Percentiles rank a stretch among this genome's conserved stretches.
Conservation (phyloP, 345 rosid genomes). For the Syzygium oleosum region DNA sequence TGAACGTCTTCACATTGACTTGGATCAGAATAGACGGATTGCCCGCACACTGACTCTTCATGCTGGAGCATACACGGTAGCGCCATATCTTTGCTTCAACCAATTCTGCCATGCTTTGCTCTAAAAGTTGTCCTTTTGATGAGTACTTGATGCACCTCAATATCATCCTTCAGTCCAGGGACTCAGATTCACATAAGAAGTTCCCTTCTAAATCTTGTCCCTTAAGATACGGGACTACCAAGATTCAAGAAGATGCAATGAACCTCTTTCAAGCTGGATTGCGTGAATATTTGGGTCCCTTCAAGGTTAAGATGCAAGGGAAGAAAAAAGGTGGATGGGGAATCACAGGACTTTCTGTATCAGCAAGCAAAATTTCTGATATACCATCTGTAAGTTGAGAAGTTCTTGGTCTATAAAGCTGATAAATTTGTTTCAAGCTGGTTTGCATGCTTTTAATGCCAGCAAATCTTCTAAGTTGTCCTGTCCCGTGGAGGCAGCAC, state of each 20-base stretch:
- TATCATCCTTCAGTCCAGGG: conserved; percentile 32
- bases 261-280: conserved; percentile 80
- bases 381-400: conserved; percentile 64
- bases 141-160: neutral
- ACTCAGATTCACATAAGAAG: conserved; percentile 56
- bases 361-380: conserved; percentile 79
- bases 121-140: neutral
- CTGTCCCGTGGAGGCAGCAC: neutral
- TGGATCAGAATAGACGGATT: conserved; percentile 76
- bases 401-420: neutral
- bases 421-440: neutral
- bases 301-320: conserved; percentile 40
- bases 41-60: conserved; percentile 69
- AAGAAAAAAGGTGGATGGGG: conserved; percentile 50
- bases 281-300: conserved; percentile 63
- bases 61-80: conserved; percentile 65
- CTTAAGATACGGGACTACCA: conserved; percentile 69
- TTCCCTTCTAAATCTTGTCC: conserved; percentile 96
- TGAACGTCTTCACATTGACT: conserved; percentile 67
- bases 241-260: conserved; percentile 81
- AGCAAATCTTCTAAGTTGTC: neutral
- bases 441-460: neutral
- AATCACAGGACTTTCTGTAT: conserved; percentile 74
- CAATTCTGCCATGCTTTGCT: neutral
- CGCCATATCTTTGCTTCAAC: neutral